Conservation (phyloP, 768 basidiomycete genomes). For the Mycena vulgaris region DNA sequence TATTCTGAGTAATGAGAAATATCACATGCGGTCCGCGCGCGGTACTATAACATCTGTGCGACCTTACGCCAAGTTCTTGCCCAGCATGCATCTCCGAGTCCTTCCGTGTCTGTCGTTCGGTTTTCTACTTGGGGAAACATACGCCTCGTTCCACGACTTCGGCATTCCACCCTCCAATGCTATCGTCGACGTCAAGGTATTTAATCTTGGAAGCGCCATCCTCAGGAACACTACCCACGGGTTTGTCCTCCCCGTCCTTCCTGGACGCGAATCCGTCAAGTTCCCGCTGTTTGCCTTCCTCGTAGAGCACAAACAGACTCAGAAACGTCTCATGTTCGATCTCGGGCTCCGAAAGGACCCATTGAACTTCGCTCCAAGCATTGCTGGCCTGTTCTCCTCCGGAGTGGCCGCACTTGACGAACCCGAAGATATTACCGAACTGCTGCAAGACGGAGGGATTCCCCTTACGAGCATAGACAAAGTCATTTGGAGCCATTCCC, state of each 20-base stretch:
- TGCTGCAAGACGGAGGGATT: constrained; percentile 28
- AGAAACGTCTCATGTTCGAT: constrained; percentile 33
- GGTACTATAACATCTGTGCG: too few relatives aligned
- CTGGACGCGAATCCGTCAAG: constrained; percentile 8
- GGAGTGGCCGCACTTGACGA: background rate
- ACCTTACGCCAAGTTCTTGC: too few relatives aligned
- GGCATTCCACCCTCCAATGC: constrained; percentile 24
- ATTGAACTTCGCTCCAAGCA: constrained; percentile 13
- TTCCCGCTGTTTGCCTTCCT: constrained; percentile 27
- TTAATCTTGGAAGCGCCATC: constrained; percentile 28
- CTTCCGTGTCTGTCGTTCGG: background rate
- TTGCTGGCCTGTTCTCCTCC: background rate
- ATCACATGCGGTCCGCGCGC: too few relatives aligned
- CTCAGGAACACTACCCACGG: background rate
- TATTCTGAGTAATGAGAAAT: too few relatives aligned
- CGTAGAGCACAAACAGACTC: constrained; percentile 12
- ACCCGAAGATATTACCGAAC: constrained; percentile 21
- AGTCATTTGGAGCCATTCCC: constrained; percentile 37
- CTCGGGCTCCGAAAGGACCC: constrained; percentile 32
- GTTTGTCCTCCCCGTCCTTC: constrained; percentile 13
- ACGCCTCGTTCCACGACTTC: constrained; percentile 13
- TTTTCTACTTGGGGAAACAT: background rate
- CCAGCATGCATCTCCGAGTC: background rate
- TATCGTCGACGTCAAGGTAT: constrained; percentile 25
- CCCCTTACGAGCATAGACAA: constrained; percentile 25